A percentile compares a stretch with the other conserved stretches of the same genome.
phyloP scores from a whole-genome alignment of 1,139 yeast species.

The Meyerozyma carpophila region DNA sequence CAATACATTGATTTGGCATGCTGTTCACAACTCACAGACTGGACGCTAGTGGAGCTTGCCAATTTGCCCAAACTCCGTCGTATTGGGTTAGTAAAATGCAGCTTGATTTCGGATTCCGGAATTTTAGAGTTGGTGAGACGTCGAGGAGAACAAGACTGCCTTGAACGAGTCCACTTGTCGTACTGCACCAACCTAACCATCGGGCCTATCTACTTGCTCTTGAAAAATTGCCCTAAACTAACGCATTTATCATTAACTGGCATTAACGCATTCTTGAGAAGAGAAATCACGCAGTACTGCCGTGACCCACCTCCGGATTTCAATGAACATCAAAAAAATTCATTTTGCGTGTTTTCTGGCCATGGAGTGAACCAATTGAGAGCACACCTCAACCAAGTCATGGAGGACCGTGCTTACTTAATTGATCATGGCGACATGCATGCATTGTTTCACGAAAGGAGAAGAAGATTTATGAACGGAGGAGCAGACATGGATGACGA shows the following conservation, averaged over 20 bases:
- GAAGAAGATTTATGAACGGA: slow-evolving; percentile 23
- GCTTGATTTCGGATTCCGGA: slow-evolving; percentile 83
- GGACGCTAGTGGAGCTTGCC: slow-evolving; percentile 73
- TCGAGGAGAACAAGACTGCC: slow-evolving; percentile 64
- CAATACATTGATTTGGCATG: slow-evolving; percentile 95
- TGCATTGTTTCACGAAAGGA: slow-evolving; percentile 28
- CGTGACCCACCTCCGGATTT: slow-evolving; percentile 95
- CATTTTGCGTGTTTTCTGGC: slow-evolving; percentile 93
- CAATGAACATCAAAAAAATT: slow-evolving; percentile 76
- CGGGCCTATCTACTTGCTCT: slow-evolving; percentile 63
- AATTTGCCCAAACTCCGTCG: slow-evolving; percentile 77
- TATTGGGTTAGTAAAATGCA: slow-evolving; percentile 90
- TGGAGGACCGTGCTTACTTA: slow-evolving; percentile 39
- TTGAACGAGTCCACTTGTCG: slow-evolving; percentile 90
- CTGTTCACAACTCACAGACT: slow-evolving; percentile 84
- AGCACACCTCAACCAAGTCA: slow-evolving; percentile 46
- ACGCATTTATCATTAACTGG: slow-evolving; percentile 91
- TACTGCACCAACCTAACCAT: slow-evolving; percentile 81
- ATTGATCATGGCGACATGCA: slow-evolving; percentile 37
- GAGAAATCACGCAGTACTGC: slow-evolving; percentile 82
- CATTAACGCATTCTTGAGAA: slow-evolving; percentile 77
- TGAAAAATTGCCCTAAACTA: slow-evolving; percentile 77
- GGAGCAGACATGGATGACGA: slow-evolving; percentile 18
- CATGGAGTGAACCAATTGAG: slow-evolving; percentile 76
- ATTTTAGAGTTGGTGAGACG: slow-evolving; percentile 71